Evolutionary conservation across 345 rosid genomes (phyloP).

Genomic region (Aegle marmelos): DNA sequence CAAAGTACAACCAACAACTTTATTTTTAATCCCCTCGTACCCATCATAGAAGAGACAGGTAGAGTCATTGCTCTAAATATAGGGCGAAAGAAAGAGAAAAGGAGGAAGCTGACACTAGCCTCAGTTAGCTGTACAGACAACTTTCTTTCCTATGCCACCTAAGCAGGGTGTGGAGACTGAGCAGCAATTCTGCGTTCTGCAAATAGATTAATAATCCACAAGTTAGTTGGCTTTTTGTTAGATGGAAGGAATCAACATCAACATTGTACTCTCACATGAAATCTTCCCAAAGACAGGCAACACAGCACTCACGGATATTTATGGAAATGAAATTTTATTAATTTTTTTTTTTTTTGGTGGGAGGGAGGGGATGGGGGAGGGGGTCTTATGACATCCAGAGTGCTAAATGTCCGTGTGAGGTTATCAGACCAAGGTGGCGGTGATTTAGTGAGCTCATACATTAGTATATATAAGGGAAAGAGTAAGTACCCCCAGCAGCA

Average conservation of each 20-base stretch:
- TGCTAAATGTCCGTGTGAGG: background rate
- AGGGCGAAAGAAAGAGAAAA: conserved; percentile 25
- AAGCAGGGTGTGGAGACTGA: conserved; percentile 46
- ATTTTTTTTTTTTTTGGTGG: too few relatives aligned
- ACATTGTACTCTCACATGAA: background rate
- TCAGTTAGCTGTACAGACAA: conserved; percentile 67
- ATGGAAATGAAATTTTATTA: too few relatives aligned
- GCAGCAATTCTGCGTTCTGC: conserved; percentile 69
- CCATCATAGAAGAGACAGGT: conserved; percentile 29
- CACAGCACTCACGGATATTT: background rate
- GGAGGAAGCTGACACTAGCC: conserved; percentile 41
- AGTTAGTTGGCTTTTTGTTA: background rate
- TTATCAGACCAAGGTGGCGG: background rate
- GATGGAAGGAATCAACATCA: conserved; percentile 10
- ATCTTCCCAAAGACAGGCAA: background rate
- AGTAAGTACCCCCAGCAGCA: conserved; percentile 68
- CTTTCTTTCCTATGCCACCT: conserved; percentile 40
- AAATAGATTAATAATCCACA: conserved; percentile 4
- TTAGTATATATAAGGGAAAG: background rate
- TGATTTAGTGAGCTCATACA: background rate
- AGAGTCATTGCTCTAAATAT: conserved; percentile 25
- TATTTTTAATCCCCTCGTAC: conserved; percentile 48
- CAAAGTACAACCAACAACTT: conserved; percentile 47
- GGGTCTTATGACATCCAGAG: background rate
- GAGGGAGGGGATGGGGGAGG: too few relatives aligned